Evolutionary conservation across 2,329 filamentous ascomycete genomes (phyloP).

Genomic region (Bipolaris sorokiniana): DNA sequence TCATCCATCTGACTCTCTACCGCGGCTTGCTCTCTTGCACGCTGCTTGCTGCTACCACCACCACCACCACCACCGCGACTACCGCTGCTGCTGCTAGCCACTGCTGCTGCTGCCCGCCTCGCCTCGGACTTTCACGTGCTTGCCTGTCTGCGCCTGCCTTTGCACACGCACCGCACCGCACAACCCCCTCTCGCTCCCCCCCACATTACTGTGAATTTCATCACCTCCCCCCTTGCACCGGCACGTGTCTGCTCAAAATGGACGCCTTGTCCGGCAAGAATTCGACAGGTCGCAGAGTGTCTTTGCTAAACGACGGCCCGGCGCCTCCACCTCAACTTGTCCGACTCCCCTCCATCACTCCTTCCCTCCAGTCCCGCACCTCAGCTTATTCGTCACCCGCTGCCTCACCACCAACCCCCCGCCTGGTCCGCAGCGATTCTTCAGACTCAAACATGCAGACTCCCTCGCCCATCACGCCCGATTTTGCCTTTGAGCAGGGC

Average conservation of each 20-base stretch:
- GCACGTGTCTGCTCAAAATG: constrained; percentile 51
- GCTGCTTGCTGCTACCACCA: background rate
- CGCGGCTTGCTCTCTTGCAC: background rate
- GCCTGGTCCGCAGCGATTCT: constrained; percentile 54
- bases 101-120: background rate
- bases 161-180: too few relatives aligned
- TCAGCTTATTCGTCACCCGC: constrained; percentile 55
- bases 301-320: constrained; percentile 57
- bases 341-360: constrained; percentile 47
- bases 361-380: constrained; percentile 48
- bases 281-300: constrained; percentile 57
- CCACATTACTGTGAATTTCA: constrained; percentile 19
- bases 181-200: background rate
- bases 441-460: constrained; percentile 54
- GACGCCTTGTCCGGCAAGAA: constrained; percentile 55
- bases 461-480: constrained; percentile 57
- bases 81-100: background rate
- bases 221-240: constrained; percentile 35
- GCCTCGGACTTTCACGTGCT: constrained; percentile 27
- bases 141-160: background rate
- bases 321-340: constrained; percentile 36
- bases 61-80: background rate
- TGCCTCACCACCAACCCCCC: constrained; percentile 55
- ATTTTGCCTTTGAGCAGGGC: constrained; percentile 42
- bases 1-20: background rate